Percentiles rank a stretch among this genome's conserved stretches.
Evolutionary conservation across 108 stramenopile genomes (phyloP).

Genomic region (Nitzschia putrida): DNA sequence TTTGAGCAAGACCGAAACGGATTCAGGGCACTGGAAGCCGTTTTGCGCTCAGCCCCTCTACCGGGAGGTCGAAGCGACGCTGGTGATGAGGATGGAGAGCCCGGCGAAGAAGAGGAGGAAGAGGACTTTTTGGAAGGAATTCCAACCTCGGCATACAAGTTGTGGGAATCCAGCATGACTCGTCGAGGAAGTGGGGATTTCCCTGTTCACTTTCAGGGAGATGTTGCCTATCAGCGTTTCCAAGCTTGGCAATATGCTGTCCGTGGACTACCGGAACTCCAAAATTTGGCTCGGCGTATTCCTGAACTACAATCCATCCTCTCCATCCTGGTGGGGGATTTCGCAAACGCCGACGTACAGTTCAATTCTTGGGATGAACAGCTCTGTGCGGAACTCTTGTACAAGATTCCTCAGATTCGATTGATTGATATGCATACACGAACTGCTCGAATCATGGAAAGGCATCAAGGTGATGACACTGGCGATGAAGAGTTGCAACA

Average conservation of each 20-base stretch:
- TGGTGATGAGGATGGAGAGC: slow-evolving; percentile 42
- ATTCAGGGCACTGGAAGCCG: slow-evolving; percentile 50
- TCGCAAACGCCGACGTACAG: slow-evolving; percentile 10
- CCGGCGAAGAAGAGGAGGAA: slow-evolving; percentile 15
- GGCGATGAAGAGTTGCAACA: slow-evolving; percentile 21
- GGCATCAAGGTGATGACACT: slow-evolving; percentile 2
- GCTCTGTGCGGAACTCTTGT: slow-evolving; percentile 69
- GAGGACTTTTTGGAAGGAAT: slow-evolving; percentile 37
- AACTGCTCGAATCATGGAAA: slow-evolving; percentile 51
- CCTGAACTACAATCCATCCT: slow-evolving; percentile 44
- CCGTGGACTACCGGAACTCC: slow-evolving; percentile 9
- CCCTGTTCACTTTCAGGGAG: slow-evolving; percentile 49
- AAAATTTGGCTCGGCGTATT: slow-evolving; percentile 37
- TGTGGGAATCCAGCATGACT: slow-evolving; percentile 62
- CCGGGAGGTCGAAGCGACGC: slow-evolving; percentile 70
- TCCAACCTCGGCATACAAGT: slow-evolving; percentile 43
- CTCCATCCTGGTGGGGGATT: slow-evolving; percentile 41
- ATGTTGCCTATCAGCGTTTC: slow-evolving; percentile 48
- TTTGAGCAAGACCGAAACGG: slow-evolving; percentile 57
- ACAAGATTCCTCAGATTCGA: slow-evolving; percentile 56
- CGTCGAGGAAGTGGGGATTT: slow-evolving; percentile 25
- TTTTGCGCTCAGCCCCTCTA: slow-evolving; percentile 71
- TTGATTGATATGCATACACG: slow-evolving; percentile 60
- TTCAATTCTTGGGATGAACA: slow-evolving; percentile 64
- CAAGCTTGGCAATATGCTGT: slow-evolving; percentile 57